Conservation (phyloP, 1,284 basidiomycete genomes). For the Trichosporon faecale region DNA sequence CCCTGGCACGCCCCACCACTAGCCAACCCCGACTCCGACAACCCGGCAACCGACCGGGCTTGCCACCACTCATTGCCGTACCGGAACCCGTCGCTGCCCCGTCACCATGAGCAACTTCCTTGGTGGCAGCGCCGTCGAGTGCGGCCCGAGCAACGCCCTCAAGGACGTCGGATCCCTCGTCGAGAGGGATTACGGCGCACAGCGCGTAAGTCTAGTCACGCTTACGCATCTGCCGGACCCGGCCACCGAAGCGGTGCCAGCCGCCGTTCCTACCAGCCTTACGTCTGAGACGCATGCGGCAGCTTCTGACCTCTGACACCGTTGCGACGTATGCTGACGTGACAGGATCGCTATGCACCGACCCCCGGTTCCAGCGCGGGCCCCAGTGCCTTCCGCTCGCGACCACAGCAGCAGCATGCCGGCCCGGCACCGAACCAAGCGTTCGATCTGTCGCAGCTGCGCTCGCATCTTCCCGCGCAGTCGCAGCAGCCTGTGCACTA, state of each 20-base stretch:
- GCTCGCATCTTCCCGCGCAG: constrained; percentile 35
- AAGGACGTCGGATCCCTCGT: constrained; percentile 40
- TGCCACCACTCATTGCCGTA: neutral
- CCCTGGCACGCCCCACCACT: neutral
- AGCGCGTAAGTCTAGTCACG: constrained; percentile 32
- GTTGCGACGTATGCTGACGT: constrained; percentile 1
- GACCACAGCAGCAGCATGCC: constrained; percentile 10
- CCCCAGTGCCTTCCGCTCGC: constrained; percentile 22
- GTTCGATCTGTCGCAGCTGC: constrained; percentile 44
- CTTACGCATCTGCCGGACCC: neutral
- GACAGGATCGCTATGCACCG: constrained; percentile 20
- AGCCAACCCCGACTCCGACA: neutral
- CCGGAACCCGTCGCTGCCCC: neutral
- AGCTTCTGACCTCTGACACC: neutral
- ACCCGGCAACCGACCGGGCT: neutral
- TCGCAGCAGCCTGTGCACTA: neutral
- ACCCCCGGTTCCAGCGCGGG: constrained; percentile 18
- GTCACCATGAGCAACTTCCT: constrained; percentile 40
- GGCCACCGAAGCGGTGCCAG: neutral
- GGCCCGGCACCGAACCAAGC: constrained; percentile 15
- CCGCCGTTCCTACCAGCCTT: neutral
- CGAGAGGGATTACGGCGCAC: constrained; percentile 41
- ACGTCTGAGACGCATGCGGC: neutral
- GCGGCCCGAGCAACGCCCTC: constrained; percentile 41
- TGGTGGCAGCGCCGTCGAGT: constrained; percentile 38